Percentiles rank a stretch among this genome's conserved stretches.
Conservation (phyloP, 2,329 filamentous ascomycete genomes). For the Aureobasidium sp. region DNA sequence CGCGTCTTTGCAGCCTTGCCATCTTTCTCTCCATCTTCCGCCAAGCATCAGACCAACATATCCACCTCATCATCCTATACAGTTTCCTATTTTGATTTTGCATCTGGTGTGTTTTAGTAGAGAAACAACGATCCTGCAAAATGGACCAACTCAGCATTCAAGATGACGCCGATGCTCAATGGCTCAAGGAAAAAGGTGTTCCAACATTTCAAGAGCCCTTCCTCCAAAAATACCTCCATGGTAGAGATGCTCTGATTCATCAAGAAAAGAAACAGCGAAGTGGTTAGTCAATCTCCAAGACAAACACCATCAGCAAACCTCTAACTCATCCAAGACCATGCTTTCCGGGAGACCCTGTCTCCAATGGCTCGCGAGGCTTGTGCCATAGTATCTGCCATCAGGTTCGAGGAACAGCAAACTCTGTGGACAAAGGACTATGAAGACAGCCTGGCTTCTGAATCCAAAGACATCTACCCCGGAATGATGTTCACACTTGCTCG, state of each 20-base stretch:
- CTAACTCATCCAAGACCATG: conserved; percentile 46
- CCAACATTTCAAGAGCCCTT: conserved; percentile 58
- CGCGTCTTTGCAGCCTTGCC: neutral
- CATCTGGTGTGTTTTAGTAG: no score
- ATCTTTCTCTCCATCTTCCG: conserved; percentile 3
- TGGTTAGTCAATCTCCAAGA: conserved; percentile 47
- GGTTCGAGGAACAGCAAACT: conserved; percentile 65
- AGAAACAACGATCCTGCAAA: neutral
- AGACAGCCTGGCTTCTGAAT: conserved; percentile 57
- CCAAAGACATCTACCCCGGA: conserved; percentile 63
- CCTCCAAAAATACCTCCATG: conserved; percentile 72
- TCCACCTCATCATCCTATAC: no score
- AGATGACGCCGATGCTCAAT: conserved; percentile 34
- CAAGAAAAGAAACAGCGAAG: conserved; percentile 79
- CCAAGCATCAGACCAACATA: conserved; percentile 4
- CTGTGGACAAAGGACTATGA: conserved; percentile 72
- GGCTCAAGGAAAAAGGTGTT: conserved; percentile 36
- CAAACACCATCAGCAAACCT: neutral
- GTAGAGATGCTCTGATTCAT: conserved; percentile 66
- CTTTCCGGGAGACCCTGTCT: conserved; percentile 67
- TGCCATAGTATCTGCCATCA: conserved; percentile 71
- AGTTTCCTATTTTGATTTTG: no score
- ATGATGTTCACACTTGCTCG: conserved; percentile 92
- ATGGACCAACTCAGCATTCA: conserved; percentile 12
- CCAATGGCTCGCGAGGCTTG: conserved; percentile 72